A percentile compares a stretch with the other conserved stretches of the same genome.
Evolutionary conservation across 2,329 filamentous ascomycete genomes (phyloP).

Genomic region (Scedosporium minutisporum): DNA sequence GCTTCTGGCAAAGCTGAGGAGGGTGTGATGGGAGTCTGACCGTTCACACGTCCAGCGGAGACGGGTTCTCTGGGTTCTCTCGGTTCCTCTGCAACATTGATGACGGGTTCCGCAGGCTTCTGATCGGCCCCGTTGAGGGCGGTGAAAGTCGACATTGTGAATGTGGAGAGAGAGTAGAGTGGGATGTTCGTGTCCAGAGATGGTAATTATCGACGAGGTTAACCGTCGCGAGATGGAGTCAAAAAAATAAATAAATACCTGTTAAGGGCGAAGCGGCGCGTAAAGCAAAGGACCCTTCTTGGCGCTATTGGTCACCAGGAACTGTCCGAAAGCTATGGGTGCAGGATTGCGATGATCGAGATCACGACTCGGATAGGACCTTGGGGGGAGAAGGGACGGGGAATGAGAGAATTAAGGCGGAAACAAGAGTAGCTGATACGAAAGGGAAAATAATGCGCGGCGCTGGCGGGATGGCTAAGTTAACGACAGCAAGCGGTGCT

Average conservation of each 20-base stretch:
- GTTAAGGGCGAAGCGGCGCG: too few species aligned
- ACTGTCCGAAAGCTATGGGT: neutral
- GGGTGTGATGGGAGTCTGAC: neutral
- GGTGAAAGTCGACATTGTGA: conserved; percentile 38
- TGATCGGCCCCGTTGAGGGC: conserved; percentile 42
- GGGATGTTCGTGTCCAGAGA: neutral
- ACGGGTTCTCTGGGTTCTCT: neutral
- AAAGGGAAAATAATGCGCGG: neutral
- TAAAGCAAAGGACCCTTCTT: neutral
- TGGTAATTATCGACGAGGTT: too few species aligned
- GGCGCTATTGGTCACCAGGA: neutral
- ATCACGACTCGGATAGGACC: neutral
- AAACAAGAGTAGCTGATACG: neutral
- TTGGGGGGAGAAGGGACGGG: neutral
- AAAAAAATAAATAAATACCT: neutral
- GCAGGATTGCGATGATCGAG: neutral
- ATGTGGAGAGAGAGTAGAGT: neutral
- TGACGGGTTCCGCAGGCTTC: conserved; percentile 27
- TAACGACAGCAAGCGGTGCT: neutral
- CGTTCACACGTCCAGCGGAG: conserved; percentile 4
- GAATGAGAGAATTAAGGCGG: neutral
- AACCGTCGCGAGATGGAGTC: neutral
- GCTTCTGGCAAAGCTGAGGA: conserved; percentile 14
- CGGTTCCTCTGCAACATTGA: conserved; percentile 5
- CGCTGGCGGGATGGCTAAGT: neutral